Conservation (phyloP, 208 protist genomes). For the Leishmania amazonensis region DNA sequence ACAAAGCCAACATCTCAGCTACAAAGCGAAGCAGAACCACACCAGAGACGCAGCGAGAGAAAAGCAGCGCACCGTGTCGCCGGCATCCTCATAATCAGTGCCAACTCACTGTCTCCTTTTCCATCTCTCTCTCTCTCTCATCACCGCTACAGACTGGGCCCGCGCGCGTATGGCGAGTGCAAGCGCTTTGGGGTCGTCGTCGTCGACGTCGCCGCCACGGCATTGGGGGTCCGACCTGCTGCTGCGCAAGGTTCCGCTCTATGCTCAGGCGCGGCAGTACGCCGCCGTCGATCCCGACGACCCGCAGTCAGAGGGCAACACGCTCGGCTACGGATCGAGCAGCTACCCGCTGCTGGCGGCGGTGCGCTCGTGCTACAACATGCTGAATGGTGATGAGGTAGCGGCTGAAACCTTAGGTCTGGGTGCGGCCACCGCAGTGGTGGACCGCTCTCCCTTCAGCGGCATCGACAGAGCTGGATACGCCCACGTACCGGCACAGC, state of each 20-base stretch:
- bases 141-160: not conserved
- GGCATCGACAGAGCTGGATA: slow-evolving; percentile 26
- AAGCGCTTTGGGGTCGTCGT: no score
- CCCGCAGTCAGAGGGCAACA: slow-evolving; percentile 53
- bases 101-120: not conserved
- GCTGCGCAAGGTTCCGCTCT: slow-evolving; percentile 60
- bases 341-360: slow-evolving; percentile 51
- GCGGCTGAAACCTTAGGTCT: not conserved
- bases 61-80: not conserved
- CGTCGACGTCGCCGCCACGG: slow-evolving; percentile 1
- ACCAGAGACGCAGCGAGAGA: not conserved
- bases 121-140: not conserved
- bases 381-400: slow-evolving; percentile 6
- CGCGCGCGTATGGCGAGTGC: slow-evolving; percentile 2
- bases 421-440: not conserved
- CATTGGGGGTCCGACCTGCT: slow-evolving; percentile 52
- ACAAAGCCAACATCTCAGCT: not conserved
- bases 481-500: slow-evolving; percentile 22
- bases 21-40: not conserved
- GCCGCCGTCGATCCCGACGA: slow-evolving; percentile 33
- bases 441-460: slow-evolving; percentile 26
- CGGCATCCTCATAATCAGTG: no score
- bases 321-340: slow-evolving; percentile 52
- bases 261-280: slow-evolving; percentile 43
- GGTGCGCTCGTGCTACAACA: slow-evolving; percentile 20